A percentile compares a stretch with the other conserved stretches of the same genome.
phyloP scores from a whole-genome alignment of 768 basidiomycete species.

The Rhizopogon roseolus region DNA sequence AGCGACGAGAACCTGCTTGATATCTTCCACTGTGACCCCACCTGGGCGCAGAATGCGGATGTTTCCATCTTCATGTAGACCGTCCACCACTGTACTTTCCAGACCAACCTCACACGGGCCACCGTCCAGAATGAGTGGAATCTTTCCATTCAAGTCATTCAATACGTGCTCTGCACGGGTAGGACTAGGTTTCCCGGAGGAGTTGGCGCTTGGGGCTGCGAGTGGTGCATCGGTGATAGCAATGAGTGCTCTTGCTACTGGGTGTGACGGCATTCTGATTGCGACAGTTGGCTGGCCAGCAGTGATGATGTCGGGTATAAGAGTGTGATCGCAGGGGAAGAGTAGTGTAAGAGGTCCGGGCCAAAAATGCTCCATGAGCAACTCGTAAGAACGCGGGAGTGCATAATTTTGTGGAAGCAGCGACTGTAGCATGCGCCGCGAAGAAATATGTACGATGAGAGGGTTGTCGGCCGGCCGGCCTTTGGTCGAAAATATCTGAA shows the following conservation, averaged over 20 bases:
- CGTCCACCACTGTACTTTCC: conserved; percentile 95
- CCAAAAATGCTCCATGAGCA: conserved; percentile 85
- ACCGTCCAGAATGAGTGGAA: conserved; percentile 85
- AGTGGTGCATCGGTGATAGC: conserved; percentile 68
- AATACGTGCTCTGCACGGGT: conserved; percentile 84
- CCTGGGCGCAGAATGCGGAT: conserved; percentile 87
- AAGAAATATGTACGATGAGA: conserved; percentile 94
- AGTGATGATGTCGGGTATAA: conserved; percentile 73
- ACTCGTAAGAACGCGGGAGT: conserved; percentile 61
- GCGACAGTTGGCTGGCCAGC: conserved; percentile 80
- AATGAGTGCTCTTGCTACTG: conserved; percentile 87
- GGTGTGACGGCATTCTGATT: conserved; percentile 91
- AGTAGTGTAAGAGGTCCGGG: conserved; percentile 91
- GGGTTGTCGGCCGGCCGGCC: conserved; percentile 95
- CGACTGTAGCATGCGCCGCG: conserved; percentile 69
- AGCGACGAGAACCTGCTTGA: conserved; percentile 54
- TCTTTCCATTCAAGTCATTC: conserved; percentile 70
- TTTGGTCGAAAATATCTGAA: conserved; percentile 81
- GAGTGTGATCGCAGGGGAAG: conserved; percentile 65
- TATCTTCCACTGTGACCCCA: conserved; percentile 86
- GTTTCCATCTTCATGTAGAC: conserved; percentile 66
- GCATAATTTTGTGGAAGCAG: conserved; percentile 66
- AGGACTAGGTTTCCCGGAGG: conserved; percentile 91
- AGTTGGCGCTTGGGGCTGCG: conserved; percentile 94
- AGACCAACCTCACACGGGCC: conserved; percentile 86